Conservation (phyloP, 2,329 filamentous ascomycete genomes). For the Trichoderma sp. region DNA sequence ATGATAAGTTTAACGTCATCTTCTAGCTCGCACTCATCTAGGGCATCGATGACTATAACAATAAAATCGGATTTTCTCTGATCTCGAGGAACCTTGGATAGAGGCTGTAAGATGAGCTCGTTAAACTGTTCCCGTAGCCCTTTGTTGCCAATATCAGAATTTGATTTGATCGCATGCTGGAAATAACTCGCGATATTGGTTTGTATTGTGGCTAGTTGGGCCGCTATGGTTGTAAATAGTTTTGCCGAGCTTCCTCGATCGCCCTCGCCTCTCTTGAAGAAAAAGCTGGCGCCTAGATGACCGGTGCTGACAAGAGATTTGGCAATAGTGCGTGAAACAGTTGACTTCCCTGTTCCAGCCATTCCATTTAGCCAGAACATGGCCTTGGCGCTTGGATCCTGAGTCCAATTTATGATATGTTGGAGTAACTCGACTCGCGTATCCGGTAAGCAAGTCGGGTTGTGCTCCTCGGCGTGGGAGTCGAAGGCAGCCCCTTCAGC, state of each 20-base stretch:
- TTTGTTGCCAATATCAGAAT: not conserved
- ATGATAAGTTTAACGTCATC: not conserved
- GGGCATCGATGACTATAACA: not conserved
- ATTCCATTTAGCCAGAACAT: slow-evolving; percentile 13
- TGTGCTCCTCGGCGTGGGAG: not conserved
- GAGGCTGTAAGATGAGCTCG: not conserved
- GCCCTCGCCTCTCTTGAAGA: slow-evolving; percentile 4
- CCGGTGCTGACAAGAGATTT: not conserved
- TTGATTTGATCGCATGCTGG: not conserved
- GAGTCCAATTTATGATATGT: not conserved
- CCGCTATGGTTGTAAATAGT: slow-evolving; percentile 1
- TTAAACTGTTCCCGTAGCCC: not conserved
- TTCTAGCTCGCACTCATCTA: not conserved
- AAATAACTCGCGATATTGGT: not conserved
- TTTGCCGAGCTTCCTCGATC: not conserved
- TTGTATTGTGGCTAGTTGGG: not conserved
- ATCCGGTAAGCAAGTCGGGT: not conserved
- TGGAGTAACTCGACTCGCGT: not conserved
- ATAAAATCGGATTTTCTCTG: not conserved
- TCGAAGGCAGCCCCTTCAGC: not conserved
- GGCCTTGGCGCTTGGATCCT: not conserved
- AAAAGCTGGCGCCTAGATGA: not conserved
- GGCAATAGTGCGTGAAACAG: not conserved
- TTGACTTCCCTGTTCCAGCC: slow-evolving; percentile 1
- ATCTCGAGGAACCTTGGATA: not conserved